These are phyloP conservation scores for Allium fistulosum DNA, from an alignment of 106 monocot species.

Conservation along the genomic window DNA sequence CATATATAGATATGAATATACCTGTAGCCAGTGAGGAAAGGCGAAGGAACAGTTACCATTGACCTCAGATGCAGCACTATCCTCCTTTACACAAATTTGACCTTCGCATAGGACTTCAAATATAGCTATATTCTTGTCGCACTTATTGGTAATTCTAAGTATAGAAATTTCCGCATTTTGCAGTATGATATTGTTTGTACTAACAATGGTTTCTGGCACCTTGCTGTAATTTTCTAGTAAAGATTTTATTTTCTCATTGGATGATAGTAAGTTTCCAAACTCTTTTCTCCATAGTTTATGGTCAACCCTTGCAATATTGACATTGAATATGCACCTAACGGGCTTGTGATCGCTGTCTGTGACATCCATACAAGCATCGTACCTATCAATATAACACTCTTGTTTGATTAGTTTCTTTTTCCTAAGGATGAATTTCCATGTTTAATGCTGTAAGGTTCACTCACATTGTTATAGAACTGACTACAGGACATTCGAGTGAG, in stretches of 20 bases:
- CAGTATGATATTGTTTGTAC: constrained; percentile 55
- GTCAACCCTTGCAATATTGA: constrained; percentile 57
- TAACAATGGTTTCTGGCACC: constrained; percentile 61
- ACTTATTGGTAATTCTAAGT: constrained; percentile 48
- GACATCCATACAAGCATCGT: constrained; percentile 70
- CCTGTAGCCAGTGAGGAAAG: constrained; percentile 64
- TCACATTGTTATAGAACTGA: constrained; percentile 49
- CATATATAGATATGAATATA: constrained; percentile 3
- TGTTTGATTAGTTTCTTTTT: not conserved
- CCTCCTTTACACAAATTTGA: constrained; percentile 28
- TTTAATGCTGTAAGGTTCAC: constrained; percentile 7
- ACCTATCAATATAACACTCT: constrained; percentile 14
- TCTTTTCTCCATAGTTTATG: constrained; percentile 42
- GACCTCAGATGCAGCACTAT: constrained; percentile 29
- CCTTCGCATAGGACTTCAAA: constrained; percentile 56
- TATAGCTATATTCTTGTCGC: constrained; percentile 24
- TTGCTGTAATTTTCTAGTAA: constrained; percentile 24
- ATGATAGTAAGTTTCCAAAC: constrained; percentile 35
- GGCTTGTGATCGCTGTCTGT: constrained; percentile 77
- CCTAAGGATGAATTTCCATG: not conserved
- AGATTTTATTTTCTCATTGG: constrained; percentile 29
- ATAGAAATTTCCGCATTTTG: constrained; percentile 39
- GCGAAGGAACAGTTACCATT: constrained; percentile 44
- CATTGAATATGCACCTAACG: constrained; percentile 60
- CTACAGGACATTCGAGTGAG: constrained; percentile 67